These are phyloP conservation scores for Gracilaria domingensis DNA, from an alignment of 23 red algal genomes.

Conservation along the genomic window DNA sequence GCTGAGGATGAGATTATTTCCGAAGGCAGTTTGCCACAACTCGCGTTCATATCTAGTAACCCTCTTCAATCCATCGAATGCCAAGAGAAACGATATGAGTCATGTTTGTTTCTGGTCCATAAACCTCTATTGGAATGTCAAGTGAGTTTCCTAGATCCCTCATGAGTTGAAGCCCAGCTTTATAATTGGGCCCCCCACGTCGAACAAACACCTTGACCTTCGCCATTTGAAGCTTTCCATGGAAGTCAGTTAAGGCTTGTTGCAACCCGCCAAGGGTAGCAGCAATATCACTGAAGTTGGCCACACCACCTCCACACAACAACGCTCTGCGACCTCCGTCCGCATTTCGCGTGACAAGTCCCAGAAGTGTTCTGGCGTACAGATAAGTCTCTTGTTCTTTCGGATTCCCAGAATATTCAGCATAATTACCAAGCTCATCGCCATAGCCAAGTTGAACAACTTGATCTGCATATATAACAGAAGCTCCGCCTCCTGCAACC, in stretches of 20 bases:
- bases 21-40: neutral
- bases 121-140: constrained; percentile 97
- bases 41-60: neutral
- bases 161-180: constrained; percentile 96
- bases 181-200: constrained; percentile 97
- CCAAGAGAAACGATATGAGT: constrained; percentile 89
- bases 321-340: constrained; percentile 82
- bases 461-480: constrained; percentile 98
- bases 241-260: constrained; percentile 97
- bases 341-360: constrained; percentile 83
- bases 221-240: constrained; percentile 94
- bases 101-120: constrained; percentile 96
- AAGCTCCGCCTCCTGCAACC: constrained; percentile 97
- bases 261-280: constrained; percentile 96
- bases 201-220: constrained; percentile 96
- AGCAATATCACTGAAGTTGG: constrained; percentile 99
- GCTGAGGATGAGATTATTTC: too few species aligned
- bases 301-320: constrained; percentile 92
- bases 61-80: constrained; percentile 94
- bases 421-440: constrained; percentile 97
- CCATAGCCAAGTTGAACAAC: constrained; percentile 98
- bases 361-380: constrained; percentile 93
- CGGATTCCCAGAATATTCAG: constrained; percentile 98
- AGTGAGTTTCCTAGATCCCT: constrained; percentile 89
- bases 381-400: constrained; percentile 99